These are phyloP conservation scores for Oenanthe javanica DNA, from an alignment of 140 eudicot species.

Conservation along the genomic window DNA sequence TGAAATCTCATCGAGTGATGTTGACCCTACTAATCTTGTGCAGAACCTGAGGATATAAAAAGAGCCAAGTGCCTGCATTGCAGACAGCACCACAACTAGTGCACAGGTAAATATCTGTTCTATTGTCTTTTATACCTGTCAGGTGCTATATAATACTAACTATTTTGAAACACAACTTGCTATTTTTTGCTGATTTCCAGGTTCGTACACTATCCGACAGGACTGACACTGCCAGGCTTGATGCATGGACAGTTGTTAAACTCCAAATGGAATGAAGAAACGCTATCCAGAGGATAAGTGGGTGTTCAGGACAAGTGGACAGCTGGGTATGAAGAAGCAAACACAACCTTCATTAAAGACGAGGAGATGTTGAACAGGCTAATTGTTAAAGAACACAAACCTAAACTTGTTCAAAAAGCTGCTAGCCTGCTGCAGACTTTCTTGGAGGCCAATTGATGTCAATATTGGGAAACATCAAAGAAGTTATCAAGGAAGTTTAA, in stretches of 20 bases:
- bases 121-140: no score
- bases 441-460: slow-evolving; percentile 88
- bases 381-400: slow-evolving; percentile 57
- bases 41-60: slow-evolving; percentile 48
- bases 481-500: no score
- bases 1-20: slow-evolving; percentile 85
- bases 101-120: no score
- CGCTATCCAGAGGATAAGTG: slow-evolving; percentile 66
- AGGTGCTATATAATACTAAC: no score
- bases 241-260: slow-evolving; percentile 81
- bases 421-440: slow-evolving; percentile 61
- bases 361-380: slow-evolving; percentile 85
- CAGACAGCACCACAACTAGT: no score
- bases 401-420: slow-evolving; percentile 79
- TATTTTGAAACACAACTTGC: no score
- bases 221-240: slow-evolving; percentile 41
- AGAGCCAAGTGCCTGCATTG: no score
- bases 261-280: slow-evolving; percentile 98
- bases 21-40: slow-evolving; percentile 67
- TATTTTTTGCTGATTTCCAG: slow-evolving; percentile 18
- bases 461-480: no score
- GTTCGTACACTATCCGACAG: slow-evolving; percentile 89
- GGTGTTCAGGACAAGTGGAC: slow-evolving; percentile 81
- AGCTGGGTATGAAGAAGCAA: slow-evolving; percentile 97
- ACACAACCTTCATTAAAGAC: slow-evolving; percentile 78